phyloP scores from a whole-genome alignment of 2,329 filamentous ascomycete species.

The Apiospora pterosperma region DNA sequence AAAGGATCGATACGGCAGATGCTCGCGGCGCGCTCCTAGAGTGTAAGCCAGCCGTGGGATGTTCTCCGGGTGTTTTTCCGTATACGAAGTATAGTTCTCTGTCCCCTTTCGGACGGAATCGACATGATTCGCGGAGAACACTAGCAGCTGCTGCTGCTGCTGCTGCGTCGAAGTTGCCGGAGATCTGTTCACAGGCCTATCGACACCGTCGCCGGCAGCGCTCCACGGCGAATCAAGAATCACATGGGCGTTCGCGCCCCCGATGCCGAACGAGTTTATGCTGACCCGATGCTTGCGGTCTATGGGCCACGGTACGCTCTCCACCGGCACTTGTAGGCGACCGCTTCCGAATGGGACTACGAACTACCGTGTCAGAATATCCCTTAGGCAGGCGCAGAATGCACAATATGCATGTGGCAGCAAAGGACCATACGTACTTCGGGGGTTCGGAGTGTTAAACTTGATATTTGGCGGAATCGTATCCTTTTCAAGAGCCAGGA shows the following conservation, averaged over 20 bases:
- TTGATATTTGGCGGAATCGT: conserved; percentile 27
- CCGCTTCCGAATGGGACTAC: too few relatives aligned
- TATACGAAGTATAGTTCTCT: not conserved
- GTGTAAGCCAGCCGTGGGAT: not conserved
- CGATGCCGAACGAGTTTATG: conserved; percentile 33
- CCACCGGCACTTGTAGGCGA: too few relatives aligned
- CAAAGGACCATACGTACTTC: too few relatives aligned
- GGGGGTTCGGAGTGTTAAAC: too few relatives aligned
- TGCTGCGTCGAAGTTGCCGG: too few relatives aligned
- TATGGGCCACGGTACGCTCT: conserved; percentile 19
- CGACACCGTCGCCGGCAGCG: conserved; percentile 12
- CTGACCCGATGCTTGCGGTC: conserved; percentile 13
- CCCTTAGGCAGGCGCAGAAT: too few relatives aligned
- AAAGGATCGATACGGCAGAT: not conserved
- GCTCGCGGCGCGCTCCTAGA: not conserved
- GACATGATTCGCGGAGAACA: too few relatives aligned
- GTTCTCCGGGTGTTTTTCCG: not conserved
- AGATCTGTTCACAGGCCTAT: too few relatives aligned
- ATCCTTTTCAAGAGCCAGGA: conserved; percentile 19
- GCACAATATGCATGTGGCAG: too few relatives aligned
- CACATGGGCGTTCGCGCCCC: conserved; percentile 32
- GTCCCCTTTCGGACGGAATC: not conserved
- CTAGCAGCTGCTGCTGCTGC: too few relatives aligned
- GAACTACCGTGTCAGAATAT: conserved; percentile 7
- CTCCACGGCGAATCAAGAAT: conserved; percentile 20